Conservation (phyloP, 306 rosid genomes). For the Acacia melanoxylon region DNA sequence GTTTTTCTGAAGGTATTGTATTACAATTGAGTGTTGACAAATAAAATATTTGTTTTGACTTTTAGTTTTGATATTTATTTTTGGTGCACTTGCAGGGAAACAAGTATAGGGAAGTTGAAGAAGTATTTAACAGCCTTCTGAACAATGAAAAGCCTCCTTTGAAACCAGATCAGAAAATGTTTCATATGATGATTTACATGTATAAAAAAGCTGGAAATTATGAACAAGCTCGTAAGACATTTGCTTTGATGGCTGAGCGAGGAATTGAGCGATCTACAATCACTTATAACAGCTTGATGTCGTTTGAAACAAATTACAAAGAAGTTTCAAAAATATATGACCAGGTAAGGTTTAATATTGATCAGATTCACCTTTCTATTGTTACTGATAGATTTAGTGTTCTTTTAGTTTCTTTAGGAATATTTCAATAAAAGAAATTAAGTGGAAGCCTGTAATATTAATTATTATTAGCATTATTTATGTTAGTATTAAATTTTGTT, state of each 20-base stretch:
- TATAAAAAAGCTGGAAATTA: constrained; percentile 82
- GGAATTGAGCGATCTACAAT: constrained; percentile 76
- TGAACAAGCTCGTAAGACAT: constrained; percentile 82
- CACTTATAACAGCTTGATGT: constrained; percentile 92
- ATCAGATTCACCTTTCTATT: constrained; percentile 13
- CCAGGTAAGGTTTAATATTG: constrained; percentile 58
- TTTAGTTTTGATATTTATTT: constrained; percentile 30
- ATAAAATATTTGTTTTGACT: constrained; percentile 15
- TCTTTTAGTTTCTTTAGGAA: neutral
- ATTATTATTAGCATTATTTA: neutral
- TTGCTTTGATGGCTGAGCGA: constrained; percentile 72
- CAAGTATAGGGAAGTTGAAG: constrained; percentile 88
- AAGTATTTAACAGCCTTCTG: constrained; percentile 66
- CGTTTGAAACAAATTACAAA: constrained; percentile 85
- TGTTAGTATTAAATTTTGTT: neutral
- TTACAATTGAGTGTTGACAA: neutral
- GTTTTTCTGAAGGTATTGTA: constrained; percentile 15
- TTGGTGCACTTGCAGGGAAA: constrained; percentile 55
- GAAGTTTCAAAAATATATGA: constrained; percentile 89
- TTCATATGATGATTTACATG: constrained; percentile 96
- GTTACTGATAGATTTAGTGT: neutral
- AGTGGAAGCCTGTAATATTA: neutral
- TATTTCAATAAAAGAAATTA: neutral
- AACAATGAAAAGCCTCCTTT: constrained; percentile 61
- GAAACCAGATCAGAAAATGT: constrained; percentile 92